Evolutionary conservation across 352 stramenopile genomes (phyloP), one percentile per base, ranked within the genome.

Genomic region (Phytophthora cajani): DNA sequence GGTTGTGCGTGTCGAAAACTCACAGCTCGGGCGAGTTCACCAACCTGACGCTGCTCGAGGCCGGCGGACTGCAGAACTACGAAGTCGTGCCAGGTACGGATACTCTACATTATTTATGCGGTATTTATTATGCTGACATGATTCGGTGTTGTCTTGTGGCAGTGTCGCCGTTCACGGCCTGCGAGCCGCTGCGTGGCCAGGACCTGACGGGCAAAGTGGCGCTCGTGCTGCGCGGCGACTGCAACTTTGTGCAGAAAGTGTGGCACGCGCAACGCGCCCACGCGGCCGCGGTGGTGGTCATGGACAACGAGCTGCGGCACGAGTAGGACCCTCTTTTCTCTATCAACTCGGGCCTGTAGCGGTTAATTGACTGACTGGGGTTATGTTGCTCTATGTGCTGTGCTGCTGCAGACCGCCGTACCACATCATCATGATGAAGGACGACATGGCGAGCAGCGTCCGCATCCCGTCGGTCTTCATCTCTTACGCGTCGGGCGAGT

Each of bases 341-440:
- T 30, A 30, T 30, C 25, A 5, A 30, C 4, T 30, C 1, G 25
- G 25, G 4, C 25, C 25, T 30, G 25, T 5, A 30, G 25, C 25
- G 25, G 25, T 30, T 5, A 30, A 30, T 5, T 30, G 25, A 30
- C 25, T 30, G 17, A 25, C 42, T 19, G 42, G 25, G 16, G 27
- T 62, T 10, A 4, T 38, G 14, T 32, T 64, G 21, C 23, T 50
- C 27, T 17, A 3, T 44, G 7, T 25, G 10, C 42, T 58, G n/a
- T n/a, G 27, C 3, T 59, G 14, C 6, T 70, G 17, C 61, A 91
- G 85, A 74, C 62, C 86, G 27, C 86, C 86, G 71, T 88, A 81
- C 58, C 84, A 94, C 44, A 92, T 94, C 65, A 91, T 94, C 71
- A 94, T 94, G 87, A 89, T 92, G 72, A 88, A 89, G 44, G 85